Conservation (phyloP, 2,329 filamentous ascomycete genomes). For the Xylaria sp. region DNA sequence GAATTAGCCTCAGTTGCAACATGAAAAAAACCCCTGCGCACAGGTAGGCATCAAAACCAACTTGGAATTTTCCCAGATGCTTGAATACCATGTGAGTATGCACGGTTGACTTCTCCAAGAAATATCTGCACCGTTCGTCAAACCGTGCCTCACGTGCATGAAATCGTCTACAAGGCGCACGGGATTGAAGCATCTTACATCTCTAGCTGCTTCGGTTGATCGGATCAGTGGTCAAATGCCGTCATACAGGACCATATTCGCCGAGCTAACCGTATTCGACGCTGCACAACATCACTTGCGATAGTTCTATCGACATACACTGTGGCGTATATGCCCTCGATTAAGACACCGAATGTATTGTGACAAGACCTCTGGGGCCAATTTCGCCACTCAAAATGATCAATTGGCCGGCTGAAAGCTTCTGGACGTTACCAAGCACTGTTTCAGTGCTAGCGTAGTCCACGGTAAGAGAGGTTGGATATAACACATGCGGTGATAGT, state of each 20-base stretch:
- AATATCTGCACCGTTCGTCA: neutral
- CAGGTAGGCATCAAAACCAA: neutral
- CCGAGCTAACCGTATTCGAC: neutral
- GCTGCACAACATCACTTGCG: neutral
- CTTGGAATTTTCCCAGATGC: neutral
- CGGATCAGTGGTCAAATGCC: neutral
- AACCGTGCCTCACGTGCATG: neutral
- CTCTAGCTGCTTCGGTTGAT: neutral
- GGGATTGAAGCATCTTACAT: neutral
- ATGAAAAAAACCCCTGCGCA: neutral
- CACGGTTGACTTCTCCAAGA: conserved; percentile 1
- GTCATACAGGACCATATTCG: neutral
- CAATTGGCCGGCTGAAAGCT: neutral
- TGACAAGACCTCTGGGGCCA: neutral
- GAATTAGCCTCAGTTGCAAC: conserved; percentile 11
- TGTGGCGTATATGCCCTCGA: neutral
- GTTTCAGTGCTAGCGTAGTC: conserved; percentile 23
- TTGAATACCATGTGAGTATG: neutral
- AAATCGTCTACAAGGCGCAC: neutral
- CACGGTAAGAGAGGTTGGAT: neutral
- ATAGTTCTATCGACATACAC: conserved; percentile 8
- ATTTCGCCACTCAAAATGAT: conserved; percentile 11
- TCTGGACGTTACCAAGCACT: conserved; percentile 10
- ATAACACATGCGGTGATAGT: neutral
- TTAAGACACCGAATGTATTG: conserved; percentile 16